Evolutionary conservation across 1,284 basidiomycete genomes (phyloP), one percentile per base, ranked within the genome.

Genomic region (Fistulinella cinereoalba): DNA sequence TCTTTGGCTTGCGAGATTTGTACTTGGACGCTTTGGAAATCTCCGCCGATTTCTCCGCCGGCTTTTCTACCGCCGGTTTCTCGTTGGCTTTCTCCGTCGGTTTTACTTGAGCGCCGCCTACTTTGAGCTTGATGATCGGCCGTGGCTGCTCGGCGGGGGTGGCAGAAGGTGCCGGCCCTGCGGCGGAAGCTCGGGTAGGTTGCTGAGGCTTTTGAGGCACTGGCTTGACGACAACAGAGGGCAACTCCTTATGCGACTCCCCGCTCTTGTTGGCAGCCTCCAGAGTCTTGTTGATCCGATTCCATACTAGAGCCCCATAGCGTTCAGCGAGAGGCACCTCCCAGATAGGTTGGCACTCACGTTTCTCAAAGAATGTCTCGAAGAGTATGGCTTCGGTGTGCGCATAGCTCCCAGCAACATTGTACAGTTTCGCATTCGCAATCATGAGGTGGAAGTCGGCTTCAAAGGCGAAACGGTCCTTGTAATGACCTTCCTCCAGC

Each of bases 401-500:
- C 8, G 88, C 89, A 51, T 77, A 87, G 40, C 83, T 86, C n/a
- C 87, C 90, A 7, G 83, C 76, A 6, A 93, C 92, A 59, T 99
- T 99, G 76, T 96, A 99, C 1, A 78, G 74, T 64, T 88, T 87
- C 64, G 95, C 98, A 67, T 99, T 99, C 49, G 83, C 78, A 60
- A 97, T 87, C 83, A 99, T 92, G 53, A 96, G 76, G 66, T 89
- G 88, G 73, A 98, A 91, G 70, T 99, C 97, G 16, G 87, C 83
- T 53, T 86, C 83, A 63, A 98, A 94, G 60, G 86, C 85, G 29
- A 80, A 74, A 1, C 88, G 83, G 23, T 78, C 84, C 4, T 80
- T 60, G 65, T 98, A 99, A 53, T 85, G 80, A 50, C 79, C 74
- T 27, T 75, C 73, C 37, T 91, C 85, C 39, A 99, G 76, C 67